Evolutionary conservation across 768 basidiomycete species (phyloP), one percentile per base, ranked within the genome.

Genomic region (Coprinopsis strossmayeri): DNA sequence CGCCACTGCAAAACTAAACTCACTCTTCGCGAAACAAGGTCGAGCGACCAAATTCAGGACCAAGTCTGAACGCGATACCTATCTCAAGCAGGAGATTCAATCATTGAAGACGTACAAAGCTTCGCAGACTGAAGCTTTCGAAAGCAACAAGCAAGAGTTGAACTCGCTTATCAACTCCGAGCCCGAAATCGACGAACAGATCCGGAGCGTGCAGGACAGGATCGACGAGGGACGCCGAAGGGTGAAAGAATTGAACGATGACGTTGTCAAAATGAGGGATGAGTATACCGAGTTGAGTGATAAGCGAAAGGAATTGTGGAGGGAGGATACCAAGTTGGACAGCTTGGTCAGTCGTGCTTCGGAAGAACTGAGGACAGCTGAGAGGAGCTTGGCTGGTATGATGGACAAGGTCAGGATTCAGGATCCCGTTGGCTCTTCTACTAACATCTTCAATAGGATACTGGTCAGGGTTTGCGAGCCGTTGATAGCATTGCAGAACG

Each of bases 281-380:
- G 70, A 86, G 59, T 77, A 84, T 54, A 74, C 72, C 21, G 84
- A 81, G 44, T 66, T 86, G 60, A 76, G 69, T 37, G 95, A 98
- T 66, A 77, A 80, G 63, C 70, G 92, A 57, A 96, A 95, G 74
- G 92, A 95, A 45, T 63, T 91, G 26, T 97, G 96, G 95, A 76
- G 94, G 56, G 92, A 95, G 64, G 95, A 98, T 53, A 84, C 90
- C 0, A 95, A 90, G 63, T 67, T 96, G 35, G 82, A 86, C 53
- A 84, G 84, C 49, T 72, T 85, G 13, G 81, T 91, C 1, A 75
- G 74, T 27, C 79, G 90, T 46, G 91, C 90, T 1, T 73, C 73
- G 11, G 87, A 91, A 49, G 89, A 97, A 63, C 69, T 95, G 56
- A 78, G 86, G 59, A 76, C 76, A 1, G 83, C 90, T 0, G 92